phyloP scores from a whole-genome alignment of 306 rosid species.

The Sechiopsis laciniata region DNA sequence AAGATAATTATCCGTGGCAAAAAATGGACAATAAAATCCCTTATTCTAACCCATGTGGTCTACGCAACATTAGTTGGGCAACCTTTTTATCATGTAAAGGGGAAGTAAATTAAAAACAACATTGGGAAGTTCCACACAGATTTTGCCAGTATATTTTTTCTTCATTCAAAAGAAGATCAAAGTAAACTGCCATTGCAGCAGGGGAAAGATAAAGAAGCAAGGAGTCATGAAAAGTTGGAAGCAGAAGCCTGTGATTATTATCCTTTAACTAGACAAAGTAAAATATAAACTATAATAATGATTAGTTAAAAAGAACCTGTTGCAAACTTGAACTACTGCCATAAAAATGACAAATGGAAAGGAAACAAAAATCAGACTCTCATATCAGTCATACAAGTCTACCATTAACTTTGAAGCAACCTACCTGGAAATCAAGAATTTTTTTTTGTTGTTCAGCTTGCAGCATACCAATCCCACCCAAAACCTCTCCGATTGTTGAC shows the following conservation, averaged over 20 bases:
- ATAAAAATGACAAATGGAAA: not conserved
- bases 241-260: not conserved
- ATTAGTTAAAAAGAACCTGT: not conserved
- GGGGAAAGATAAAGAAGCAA: not conserved
- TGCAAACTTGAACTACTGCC: not conserved
- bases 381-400: conserved; percentile 13
- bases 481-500: conserved; percentile 75
- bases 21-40: too few species aligned
- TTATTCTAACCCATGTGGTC: not conserved
- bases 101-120: not conserved
- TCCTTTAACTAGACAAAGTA: not conserved
- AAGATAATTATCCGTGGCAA: too few species aligned
- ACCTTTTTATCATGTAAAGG: not conserved
- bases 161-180: not conserved
- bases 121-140: not conserved
- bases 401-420: conserved; percentile 5
- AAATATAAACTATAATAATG: not conserved
- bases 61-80: not conserved
- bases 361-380: not conserved
- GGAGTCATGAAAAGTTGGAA: not conserved
- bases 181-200: not conserved
- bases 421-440: conserved; percentile 74
- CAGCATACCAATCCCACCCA: conserved; percentile 69
- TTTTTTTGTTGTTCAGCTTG: conserved; percentile 91
- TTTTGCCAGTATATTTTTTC: not conserved